Evolutionary conservation across 352 stramenopile genomes (phyloP).

Genomic region (Globisporangium emineosum): DNA sequence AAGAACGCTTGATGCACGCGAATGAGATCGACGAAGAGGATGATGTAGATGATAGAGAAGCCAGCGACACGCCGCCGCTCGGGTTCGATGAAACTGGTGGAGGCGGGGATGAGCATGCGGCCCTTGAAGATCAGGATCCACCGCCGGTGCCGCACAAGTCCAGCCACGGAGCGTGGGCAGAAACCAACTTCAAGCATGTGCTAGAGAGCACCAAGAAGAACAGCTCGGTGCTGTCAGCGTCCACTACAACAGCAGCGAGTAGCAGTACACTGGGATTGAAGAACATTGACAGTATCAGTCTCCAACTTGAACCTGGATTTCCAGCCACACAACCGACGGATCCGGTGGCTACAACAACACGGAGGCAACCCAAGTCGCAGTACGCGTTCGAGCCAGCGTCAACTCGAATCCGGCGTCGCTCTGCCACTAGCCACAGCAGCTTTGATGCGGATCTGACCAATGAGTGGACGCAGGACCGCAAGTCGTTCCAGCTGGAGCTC

Average conservation of each 20-base stretch:
- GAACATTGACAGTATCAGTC: background rate
- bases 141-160: background rate
- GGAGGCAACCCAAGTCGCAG: conserved; percentile 8
- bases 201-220: background rate
- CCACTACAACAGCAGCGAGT: conserved; percentile 10
- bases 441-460: conserved; percentile 19
- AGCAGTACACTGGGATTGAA: background rate
- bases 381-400: conserved; percentile 32
- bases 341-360: background rate
- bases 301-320: background rate
- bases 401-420: conserved; percentile 16
- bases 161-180: background rate
- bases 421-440: background rate
- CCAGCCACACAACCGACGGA: background rate
- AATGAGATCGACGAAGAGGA: background rate
- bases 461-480: conserved; percentile 43
- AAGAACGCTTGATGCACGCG: background rate
- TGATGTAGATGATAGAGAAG: conserved; percentile 4
- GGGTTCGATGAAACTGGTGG: background rate
- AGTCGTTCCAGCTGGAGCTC: conserved; percentile 39
- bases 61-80: background rate
- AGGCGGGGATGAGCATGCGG: conserved; percentile 11
- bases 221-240: background rate
- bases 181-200: background rate
- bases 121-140: conserved; percentile 4